Evolutionary conservation across 169 alveolate genomes (phyloP), one percentile per base, ranked within the genome.

Genomic region (Plasmodium adleri): DNA sequence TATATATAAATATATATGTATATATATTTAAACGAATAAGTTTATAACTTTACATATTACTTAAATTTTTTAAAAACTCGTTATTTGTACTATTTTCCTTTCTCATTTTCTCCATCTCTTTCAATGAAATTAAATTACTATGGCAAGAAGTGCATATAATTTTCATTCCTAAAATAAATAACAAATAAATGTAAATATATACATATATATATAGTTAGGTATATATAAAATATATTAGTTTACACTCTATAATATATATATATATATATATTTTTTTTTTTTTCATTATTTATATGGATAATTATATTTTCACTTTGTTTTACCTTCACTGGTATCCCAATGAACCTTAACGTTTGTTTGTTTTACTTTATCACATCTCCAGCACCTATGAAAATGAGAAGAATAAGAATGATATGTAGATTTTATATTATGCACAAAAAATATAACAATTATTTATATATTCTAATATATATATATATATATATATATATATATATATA

Each of bases 361-460:
- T 52, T 93, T 93, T n/a, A 92, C 92, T 74, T 93, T 93, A 78
- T 93, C 96, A 43, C 96, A 93, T 47, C 96, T 66, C 96, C 96
- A 93, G 52, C 96, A 93, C 83, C 96, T 93, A 60, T 9, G 49
- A n/a, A 22, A 45, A 72, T 28, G 4, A 71, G 59, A 63, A 50
- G 43, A 24, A 76, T 56, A 78, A 52, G 15, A 74, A 60, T 6
- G 0, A 20, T 5, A 24, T 49, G 75, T 24, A n/a, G 17, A 6
- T 17, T 22, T 58, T 52, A 32, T 58, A 45, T 17, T 2, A 52
- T 22, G 4, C 17, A 49, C 1, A 71, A 28, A 62, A 22, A 9
- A 20, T 28, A 28, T 28, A 28, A 28, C 43, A 28, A 28, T 28
- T 28, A 15, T 62, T 24, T 3, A 22, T 8, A 4, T 60, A 1